Base-by-base conservation (phyloP, 2,329 filamentous ascomycete genomes). In the Ascosphaera aggregata region DNA sequence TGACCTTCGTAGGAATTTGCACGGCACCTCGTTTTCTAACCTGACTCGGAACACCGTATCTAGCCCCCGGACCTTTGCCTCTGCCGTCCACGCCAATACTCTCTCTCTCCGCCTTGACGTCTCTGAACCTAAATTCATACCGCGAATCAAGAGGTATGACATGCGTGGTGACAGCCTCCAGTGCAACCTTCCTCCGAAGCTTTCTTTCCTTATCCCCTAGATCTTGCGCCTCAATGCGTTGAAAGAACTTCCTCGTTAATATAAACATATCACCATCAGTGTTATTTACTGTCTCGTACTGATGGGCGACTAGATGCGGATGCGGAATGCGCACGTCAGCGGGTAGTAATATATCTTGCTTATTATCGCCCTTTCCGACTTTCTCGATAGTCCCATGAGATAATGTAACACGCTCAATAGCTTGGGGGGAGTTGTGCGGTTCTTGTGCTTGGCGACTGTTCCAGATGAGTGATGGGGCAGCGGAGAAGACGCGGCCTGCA, bases 271-370 rank as follows among this genome's bases (percentile, higher is more conserved):
- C 57, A 5, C 22, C 11, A 5, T 48, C 43, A 3, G 60, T 45
- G 11, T 54, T 51, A 35, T 54, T 49, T 13, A 54, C 40, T 34
- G 53, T 53, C 45, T 67, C 63, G 40, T 60, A 59, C 41, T 67
- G 62, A 19, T 61, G 51, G 9, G 61, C 54, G 34, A 71, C 57
- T 27, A 76, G 55, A 43, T 74, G 67, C 2, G 71, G 70, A 47
- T 75, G 71, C 1, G 72, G 70, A 36, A 76, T 75, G 38, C 72
- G 68, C 39, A 66, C 61, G 45, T 76, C 72, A 7, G 71, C 69
- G 1, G 72, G 67, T 32, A 73, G 65, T 9, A 76, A 62, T 1
- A 64, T 61, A 39, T 65, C 59, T 22, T 65, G 59, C 37, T 56
- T 53, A 4, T 56, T 48, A 8, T 49, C 52, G 7, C 54, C 54